Evolutionary conservation across 1,284 basidiomycete species (phyloP), one percentile per base, ranked within the genome.

Genomic region (Sporisorium reilianum): DNA sequence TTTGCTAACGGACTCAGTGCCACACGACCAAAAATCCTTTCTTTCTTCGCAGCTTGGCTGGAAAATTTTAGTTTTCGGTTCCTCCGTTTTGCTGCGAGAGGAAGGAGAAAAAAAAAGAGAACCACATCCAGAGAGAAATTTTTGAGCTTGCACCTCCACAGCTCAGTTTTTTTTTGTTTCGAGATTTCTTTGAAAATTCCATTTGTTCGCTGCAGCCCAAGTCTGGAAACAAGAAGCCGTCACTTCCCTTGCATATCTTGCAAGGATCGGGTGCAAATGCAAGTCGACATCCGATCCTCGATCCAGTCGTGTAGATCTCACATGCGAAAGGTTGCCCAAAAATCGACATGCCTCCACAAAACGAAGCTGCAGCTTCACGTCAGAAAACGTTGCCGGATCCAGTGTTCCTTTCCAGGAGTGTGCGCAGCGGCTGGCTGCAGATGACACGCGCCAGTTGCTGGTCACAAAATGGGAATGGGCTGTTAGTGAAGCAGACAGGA

Each of bases 71-170:
- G 36, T n/a, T 46, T 45, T 44, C 25, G 23, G 44, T 45, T 16
- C 44, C 16, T 45, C 44, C 44, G 44, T 34, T 34, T 34, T 7
- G 10, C 4, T 18, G 18, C 9, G 23, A 30, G 23, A 26, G 40
- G n/a, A 41, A 10, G 18, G 38, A 9, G 14, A 38, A n/a, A n/a
- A 38, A 38, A n/a, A 38, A 38, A 41, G 20, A 41, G 20, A 16
- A 41, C n/a, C 18, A n/a, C n/a, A 41, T 41, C 46, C 9, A 48
- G 26, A 48, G 46, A 26, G 46, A 48, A 20, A 18, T 48, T 51
- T 51, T 38, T 36, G n/a, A n/a, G n/a, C n/a, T n/a, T n/a, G n/a
- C 42, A 7, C 54, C 55, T 56, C 55, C 55, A 56, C 55, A 56
- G 55, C 55, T 55, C 30, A 55, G 53, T 20, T 46, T n/a, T 41